phyloP scores from a whole-genome alignment of 768 basidiomycete genomes.

The Tylopilus sp. region DNA sequence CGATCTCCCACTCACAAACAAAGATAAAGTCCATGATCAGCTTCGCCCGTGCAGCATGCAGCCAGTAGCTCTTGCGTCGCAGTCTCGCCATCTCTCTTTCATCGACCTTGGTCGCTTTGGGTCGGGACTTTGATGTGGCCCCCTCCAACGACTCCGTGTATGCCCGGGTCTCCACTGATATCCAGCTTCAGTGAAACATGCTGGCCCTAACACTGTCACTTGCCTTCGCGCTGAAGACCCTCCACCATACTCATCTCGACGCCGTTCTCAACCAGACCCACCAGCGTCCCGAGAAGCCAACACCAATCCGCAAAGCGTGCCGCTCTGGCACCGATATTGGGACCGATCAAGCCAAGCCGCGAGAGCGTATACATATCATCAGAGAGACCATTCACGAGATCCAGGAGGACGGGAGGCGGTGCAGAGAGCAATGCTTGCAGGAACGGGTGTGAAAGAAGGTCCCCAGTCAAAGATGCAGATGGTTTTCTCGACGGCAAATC shows the following conservation, averaged over 20 bases:
- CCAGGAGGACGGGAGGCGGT: constrained; percentile 78
- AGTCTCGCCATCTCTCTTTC: constrained; percentile 68
- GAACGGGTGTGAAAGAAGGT: constrained; percentile 50
- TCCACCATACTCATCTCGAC: constrained; percentile 73
- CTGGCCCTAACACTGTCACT: neutral
- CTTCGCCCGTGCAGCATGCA: constrained; percentile 66
- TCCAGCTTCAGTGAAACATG: neutral
- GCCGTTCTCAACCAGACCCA: constrained; percentile 78
- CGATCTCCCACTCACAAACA: constrained; percentile 56
- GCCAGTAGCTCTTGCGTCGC: constrained; percentile 72
- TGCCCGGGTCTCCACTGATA: constrained; percentile 64
- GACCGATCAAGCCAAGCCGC: constrained; percentile 64
- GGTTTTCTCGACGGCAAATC: constrained; percentile 9
- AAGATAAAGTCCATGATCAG: constrained; percentile 83
- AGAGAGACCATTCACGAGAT: constrained; percentile 67
- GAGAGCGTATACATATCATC: constrained; percentile 82
- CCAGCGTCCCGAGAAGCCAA: constrained; percentile 78
- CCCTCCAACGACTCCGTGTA: constrained; percentile 72
- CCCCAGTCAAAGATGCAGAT: constrained; percentile 9
- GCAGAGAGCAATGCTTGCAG: constrained; percentile 74
- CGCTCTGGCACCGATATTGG: constrained; percentile 62
- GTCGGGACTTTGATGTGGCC: constrained; percentile 66
- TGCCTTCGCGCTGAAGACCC: constrained; percentile 62
- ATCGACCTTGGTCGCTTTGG: constrained; percentile 54
- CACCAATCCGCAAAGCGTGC: constrained; percentile 81